Conservation (phyloP, 805 yeast species). For the Tetrapisispora iriomotensis region DNA sequence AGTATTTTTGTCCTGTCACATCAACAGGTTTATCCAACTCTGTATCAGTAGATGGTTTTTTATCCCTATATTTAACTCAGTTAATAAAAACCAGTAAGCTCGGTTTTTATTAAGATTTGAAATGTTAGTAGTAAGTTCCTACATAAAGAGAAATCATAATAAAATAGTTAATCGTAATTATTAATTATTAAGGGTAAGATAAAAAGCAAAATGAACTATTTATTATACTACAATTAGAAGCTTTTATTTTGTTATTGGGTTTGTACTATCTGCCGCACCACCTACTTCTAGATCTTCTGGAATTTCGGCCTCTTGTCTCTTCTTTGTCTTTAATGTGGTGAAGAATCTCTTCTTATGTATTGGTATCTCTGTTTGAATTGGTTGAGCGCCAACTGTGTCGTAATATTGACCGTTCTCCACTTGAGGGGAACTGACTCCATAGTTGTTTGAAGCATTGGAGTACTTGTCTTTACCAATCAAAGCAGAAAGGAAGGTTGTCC, state of each 20-base stretch:
- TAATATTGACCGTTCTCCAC: too few species aligned
- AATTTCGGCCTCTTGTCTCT: neutral
- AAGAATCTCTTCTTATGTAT: conserved; percentile 5
- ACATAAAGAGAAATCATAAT: neutral
- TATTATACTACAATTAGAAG: conserved; percentile 1
- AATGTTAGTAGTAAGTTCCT: conserved; percentile 1
- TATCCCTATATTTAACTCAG: neutral
- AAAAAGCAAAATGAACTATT: conserved; percentile 1
- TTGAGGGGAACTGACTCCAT: conserved; percentile 3
- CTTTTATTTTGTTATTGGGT: neutral
- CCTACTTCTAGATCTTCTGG: neutral
- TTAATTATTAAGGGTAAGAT: conserved; percentile 1
- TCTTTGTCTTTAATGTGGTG: conserved; percentile 9
- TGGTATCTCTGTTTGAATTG: neutral
- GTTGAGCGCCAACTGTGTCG: neutral
- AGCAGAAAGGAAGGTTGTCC: conserved; percentile 13
- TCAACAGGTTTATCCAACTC: conserved; percentile 1
- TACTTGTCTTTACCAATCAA: conserved; percentile 7
- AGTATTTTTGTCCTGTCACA: neutral
- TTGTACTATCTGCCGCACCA: neutral
- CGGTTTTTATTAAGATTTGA: neutral
- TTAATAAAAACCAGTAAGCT: too few species aligned
- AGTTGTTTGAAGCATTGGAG: conserved; percentile 2
- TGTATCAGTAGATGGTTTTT: neutral
- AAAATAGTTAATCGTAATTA: conserved; percentile 1